Evolutionary conservation across 2,329 filamentous ascomycete species (phyloP).

Genomic region (Fusarium fujikuroi): DNA sequence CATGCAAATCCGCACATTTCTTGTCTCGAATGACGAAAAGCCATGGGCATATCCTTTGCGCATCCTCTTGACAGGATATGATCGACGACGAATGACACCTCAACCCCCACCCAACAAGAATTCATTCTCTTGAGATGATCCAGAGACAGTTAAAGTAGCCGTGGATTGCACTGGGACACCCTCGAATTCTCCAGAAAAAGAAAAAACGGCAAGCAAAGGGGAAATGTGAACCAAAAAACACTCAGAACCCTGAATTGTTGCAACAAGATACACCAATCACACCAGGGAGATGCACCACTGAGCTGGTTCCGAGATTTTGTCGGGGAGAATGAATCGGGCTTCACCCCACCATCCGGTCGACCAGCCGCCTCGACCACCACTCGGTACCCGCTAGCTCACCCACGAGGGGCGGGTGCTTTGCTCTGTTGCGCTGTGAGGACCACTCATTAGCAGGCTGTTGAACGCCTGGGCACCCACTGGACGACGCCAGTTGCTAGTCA

Average conservation of each 20-base stretch:
- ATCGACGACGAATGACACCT: conserved; percentile 37
- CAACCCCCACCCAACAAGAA: conserved; percentile 24
- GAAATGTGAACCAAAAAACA: conserved; percentile 25
- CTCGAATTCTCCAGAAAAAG: conserved; percentile 28
- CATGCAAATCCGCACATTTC: conserved; percentile 11
- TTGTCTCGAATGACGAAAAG: conserved; percentile 21
- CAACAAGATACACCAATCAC: conserved; percentile 35
- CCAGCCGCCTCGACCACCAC: conserved; percentile 31
- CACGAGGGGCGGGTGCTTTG: conserved; percentile 37
- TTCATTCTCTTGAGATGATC: conserved; percentile 15
- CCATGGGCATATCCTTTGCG: conserved; percentile 10
- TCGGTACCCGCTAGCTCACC: conserved; percentile 34
- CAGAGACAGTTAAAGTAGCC: conserved; percentile 13
- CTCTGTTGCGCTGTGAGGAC: conserved; percentile 13
- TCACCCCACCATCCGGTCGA: conserved; percentile 30
- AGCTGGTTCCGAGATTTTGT: conserved; percentile 46
- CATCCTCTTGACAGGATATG: conserved; percentile 34
- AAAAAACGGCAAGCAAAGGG: conserved; percentile 15
- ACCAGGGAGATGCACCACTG: conserved; percentile 31
- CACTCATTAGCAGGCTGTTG: conserved; percentile 39
- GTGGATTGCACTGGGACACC: conserved; percentile 1
- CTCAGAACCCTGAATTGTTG: conserved; percentile 30
- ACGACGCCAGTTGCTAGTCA: conserved; percentile 31
- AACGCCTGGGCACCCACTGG: conserved; percentile 38
- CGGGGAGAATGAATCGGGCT: conserved; percentile 39